Evolutionary conservation across 495 filamentous ascomycete species (phyloP).

Genomic region (Xylaria longipes): DNA sequence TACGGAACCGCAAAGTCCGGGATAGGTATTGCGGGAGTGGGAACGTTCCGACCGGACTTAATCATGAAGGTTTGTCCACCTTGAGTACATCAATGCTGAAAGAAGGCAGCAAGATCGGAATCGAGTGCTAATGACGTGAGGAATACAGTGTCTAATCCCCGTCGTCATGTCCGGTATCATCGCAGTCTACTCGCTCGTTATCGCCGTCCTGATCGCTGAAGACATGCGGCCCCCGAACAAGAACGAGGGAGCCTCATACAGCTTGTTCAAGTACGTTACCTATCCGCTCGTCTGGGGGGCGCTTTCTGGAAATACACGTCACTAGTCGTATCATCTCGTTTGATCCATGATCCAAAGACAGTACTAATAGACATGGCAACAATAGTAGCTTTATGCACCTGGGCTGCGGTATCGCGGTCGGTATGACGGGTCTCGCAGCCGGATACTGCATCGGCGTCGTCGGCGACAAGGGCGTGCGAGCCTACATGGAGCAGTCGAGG

Average conservation of each 20-base stretch:
- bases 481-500: conserved; percentile 94
- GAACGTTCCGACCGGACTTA: conserved; percentile 88
- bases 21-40: conserved; percentile 94
- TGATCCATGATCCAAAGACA: conserved; percentile 10
- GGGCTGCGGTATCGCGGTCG: conserved; percentile 87
- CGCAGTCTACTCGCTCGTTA: conserved; percentile 95
- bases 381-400: conserved; percentile 89
- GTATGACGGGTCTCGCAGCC: conserved; percentile 90
- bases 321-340: neutral
- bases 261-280: conserved; percentile 76
- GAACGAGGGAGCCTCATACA: conserved; percentile 60
- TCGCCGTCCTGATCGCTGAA: conserved; percentile 90
- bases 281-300: conserved; percentile 27
- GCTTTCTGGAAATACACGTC: neutral
- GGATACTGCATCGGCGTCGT: conserved; percentile 97
- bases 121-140: conserved; percentile 20
- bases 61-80: conserved; percentile 89
- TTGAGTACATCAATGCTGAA: neutral
- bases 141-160: conserved; percentile 79
- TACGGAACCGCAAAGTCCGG: conserved; percentile 98
- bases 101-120: neutral
- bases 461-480: conserved; percentile 89
- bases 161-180: conserved; percentile 99
- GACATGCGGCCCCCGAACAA: conserved; percentile 72
- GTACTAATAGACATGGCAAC: conserved; percentile 31